A percentile compares a stretch with the other conserved stretches of the same genome.
Conservation (phyloP, 108 stramenopile species). For the Pseudonitzschia multistriata region DNA sequence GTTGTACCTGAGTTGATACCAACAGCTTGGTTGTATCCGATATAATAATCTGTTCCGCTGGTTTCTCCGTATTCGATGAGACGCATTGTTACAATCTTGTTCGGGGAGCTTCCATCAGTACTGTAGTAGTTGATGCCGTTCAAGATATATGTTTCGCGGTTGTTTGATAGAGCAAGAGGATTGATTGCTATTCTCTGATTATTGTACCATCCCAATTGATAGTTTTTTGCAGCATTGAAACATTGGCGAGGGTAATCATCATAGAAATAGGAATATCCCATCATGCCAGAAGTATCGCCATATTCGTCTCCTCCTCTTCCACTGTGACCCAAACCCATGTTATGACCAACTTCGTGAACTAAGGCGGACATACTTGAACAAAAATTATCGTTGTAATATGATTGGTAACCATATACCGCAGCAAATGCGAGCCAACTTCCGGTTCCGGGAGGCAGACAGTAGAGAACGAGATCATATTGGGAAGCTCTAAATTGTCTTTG, state of each 20-base stretch:
- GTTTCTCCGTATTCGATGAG: background rate
- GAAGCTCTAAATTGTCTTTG: background rate
- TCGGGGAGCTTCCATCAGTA: background rate
- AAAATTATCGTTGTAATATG: constrained; percentile 52
- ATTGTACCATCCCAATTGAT: constrained; percentile 53
- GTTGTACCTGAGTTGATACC: too few relatives aligned
- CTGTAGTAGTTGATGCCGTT: background rate
- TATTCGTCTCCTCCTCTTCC: constrained; percentile 29
- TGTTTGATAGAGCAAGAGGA: background rate
- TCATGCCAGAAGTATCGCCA: constrained; percentile 50
- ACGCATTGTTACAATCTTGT: background rate
- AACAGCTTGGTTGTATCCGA: too few relatives aligned
- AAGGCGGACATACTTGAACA: constrained; percentile 45
- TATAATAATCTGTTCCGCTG: too few relatives aligned
- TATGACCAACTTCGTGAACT: constrained; percentile 61
- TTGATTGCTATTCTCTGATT: background rate
- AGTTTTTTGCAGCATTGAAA: constrained; percentile 42
- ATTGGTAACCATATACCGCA: constrained; percentile 31
- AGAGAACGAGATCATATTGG: background rate
- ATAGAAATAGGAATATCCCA: constrained; percentile 45
- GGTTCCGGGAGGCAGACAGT: background rate
- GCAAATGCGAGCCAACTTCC: constrained; percentile 20
- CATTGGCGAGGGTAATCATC: constrained; percentile 25
- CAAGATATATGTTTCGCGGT: background rate
- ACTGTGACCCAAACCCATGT: constrained; percentile 2